Percentiles rank a stretch among this genome's conserved stretches.
Evolutionary conservation across 129 eudicot genomes (phyloP).

Genomic region (Heracleum sosnowskyi): DNA sequence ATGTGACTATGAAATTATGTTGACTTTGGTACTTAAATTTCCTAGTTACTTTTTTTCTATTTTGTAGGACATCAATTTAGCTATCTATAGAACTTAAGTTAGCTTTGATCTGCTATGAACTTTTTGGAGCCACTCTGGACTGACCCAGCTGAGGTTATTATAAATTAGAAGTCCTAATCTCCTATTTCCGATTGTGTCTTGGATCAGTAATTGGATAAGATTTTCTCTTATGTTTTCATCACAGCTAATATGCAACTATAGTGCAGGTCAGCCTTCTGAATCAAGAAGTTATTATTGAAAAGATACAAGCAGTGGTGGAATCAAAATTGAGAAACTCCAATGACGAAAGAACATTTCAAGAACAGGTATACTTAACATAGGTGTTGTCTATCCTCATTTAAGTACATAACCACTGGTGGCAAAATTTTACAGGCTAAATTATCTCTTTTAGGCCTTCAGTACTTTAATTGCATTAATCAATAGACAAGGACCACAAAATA

Average conservation of each 20-base stretch:
- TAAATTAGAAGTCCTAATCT: too few species aligned
- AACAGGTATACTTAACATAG: slow-evolving; percentile 46
- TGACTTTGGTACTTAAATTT: neutral
- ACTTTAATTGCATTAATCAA: neutral
- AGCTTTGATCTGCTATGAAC: neutral
- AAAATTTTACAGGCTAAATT: neutral
- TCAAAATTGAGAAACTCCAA: slow-evolving; percentile 67
- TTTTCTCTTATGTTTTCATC: neutral
- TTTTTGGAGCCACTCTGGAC: neutral
- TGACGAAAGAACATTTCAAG: slow-evolving; percentile 75
- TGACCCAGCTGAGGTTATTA: neutral
- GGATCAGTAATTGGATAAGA: neutral
- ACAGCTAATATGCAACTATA: slow-evolving; percentile 6
- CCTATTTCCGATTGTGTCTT: neutral
- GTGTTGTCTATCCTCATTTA: slow-evolving; percentile 11
- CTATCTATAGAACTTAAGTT: neutral
- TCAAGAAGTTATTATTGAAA: slow-evolving; percentile 88
- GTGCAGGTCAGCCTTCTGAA: slow-evolving; percentile 94
- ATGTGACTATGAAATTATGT: neutral
- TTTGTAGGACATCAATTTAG: neutral
- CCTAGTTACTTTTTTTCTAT: neutral
- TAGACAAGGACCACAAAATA: neutral
- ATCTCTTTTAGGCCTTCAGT: neutral
- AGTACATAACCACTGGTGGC: neutral
- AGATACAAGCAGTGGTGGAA: slow-evolving; percentile 83